phyloP scores from a whole-genome alignment of 1,284 basidiomycete genomes.

The Inonotus obliquus region DNA sequence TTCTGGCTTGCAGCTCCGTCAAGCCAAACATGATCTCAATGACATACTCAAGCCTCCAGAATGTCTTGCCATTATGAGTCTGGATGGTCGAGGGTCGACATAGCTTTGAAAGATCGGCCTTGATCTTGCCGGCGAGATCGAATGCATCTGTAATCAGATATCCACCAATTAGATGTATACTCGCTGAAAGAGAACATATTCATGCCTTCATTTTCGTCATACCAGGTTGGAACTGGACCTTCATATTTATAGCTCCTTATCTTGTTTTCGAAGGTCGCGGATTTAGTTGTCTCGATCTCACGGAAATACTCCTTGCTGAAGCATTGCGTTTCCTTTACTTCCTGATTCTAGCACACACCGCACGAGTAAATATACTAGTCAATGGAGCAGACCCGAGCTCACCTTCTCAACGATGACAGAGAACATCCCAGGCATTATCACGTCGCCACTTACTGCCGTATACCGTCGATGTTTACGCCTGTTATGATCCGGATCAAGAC shows the following conservation, averaged over 20 bases:
- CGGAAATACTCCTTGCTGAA: not conserved
- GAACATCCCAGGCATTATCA: constrained; percentile 69
- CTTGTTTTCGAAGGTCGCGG: too few relatives aligned
- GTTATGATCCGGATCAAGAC: constrained; percentile 58
- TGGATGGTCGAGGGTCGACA: constrained; percentile 45
- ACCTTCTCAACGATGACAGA: constrained; percentile 42
- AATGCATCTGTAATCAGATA: not conserved
- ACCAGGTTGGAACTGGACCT: constrained; percentile 7
- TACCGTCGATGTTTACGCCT: constrained; percentile 30
- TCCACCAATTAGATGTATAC: too few relatives aligned
- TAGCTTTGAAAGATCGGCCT: constrained; percentile 66
- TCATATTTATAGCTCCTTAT: not conserved
- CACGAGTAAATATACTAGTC: too few relatives aligned
- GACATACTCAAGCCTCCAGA: constrained; percentile 76
- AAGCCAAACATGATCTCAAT: constrained; percentile 77
- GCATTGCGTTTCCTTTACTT: not conserved
- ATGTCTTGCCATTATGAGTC: constrained; percentile 57
- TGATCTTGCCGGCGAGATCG: constrained; percentile 64
- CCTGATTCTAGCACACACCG: too few relatives aligned
- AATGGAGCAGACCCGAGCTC: not conserved
- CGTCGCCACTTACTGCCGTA: constrained; percentile 47
- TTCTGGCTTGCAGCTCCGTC: constrained; percentile 72
- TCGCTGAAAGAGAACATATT: too few relatives aligned
- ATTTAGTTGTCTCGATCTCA: not conserved
- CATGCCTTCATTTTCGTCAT: constrained; percentile 9